Evolutionary conservation across 1,284 basidiomycete species (phyloP).

Genomic region (Ustilago crameri): DNA sequence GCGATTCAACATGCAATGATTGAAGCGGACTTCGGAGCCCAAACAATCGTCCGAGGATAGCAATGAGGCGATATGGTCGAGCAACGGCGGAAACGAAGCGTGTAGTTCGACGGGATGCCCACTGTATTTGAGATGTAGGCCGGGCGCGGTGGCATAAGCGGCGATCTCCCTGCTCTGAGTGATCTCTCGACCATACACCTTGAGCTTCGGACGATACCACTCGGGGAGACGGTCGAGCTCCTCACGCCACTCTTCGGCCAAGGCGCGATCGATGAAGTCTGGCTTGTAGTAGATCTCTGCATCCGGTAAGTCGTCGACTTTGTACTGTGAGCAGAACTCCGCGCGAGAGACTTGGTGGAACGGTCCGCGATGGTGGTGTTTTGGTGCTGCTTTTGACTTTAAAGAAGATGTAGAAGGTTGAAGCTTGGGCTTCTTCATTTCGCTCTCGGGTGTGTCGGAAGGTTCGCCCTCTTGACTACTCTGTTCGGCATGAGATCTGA

Average conservation of each 20-base stretch:
- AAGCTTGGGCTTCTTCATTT: constrained; percentile 7
- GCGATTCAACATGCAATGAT: constrained; percentile 72
- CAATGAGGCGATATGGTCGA: constrained; percentile 68
- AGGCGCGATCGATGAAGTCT: constrained; percentile 67
- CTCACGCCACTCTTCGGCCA: constrained; percentile 69
- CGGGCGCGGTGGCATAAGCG: constrained; percentile 66
- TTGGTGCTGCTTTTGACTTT: constrained; percentile 13
- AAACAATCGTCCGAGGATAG: constrained; percentile 68
- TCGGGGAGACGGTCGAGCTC: constrained; percentile 66
- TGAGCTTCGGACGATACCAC: constrained; percentile 72
- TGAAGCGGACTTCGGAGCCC: constrained; percentile 70
- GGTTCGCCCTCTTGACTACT: neutral
- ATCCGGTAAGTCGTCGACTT: constrained; percentile 51
- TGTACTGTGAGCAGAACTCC: constrained; percentile 27
- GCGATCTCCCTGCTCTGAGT: constrained; percentile 71
- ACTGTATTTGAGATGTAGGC: constrained; percentile 70
- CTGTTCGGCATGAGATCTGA: constrained; percentile 5
- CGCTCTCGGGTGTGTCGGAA: neutral
- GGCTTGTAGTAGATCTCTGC: constrained; percentile 70
- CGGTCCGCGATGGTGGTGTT: constrained; percentile 43
- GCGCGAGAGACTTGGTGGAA: constrained; percentile 40
- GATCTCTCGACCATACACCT: constrained; percentile 72
- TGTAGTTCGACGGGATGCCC: constrained; percentile 68
- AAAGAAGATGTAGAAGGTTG: neutral
- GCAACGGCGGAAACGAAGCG: constrained; percentile 69